A percentile compares a stretch with the other conserved stretches of the same genome.
These are phyloP conservation scores for Trichocladium antarcticum DNA, from an alignment of 495 filamentous ascomycete genomes.

Conservation along the genomic window DNA sequence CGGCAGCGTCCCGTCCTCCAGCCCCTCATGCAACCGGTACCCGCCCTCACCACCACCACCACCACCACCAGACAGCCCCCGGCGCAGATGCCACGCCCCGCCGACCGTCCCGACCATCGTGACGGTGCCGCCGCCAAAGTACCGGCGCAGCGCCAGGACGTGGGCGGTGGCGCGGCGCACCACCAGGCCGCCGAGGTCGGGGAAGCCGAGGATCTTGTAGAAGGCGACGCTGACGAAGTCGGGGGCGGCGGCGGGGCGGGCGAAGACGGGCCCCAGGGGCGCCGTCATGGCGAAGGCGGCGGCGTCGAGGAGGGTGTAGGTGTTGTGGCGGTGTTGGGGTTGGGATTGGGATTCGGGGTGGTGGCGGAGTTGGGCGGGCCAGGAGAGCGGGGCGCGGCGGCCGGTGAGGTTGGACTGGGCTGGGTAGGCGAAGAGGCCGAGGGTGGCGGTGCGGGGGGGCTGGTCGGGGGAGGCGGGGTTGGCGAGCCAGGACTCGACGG, in stretches of 20 bases:
- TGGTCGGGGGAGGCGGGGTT: slow-evolving; percentile 11
- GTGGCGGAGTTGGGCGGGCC: slow-evolving; percentile 41
- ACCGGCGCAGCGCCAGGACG: slow-evolving; percentile 51
- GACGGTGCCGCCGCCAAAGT: slow-evolving; percentile 72
- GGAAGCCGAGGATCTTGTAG: slow-evolving; percentile 79
- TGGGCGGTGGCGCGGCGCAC: slow-evolving; percentile 52
- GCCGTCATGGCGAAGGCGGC: slow-evolving; percentile 61
- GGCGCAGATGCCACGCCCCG: slow-evolving; percentile 50
- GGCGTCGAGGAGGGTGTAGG: slow-evolving; percentile 60
- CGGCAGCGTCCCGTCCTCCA: slow-evolving; percentile 73
- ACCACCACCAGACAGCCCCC: slow-evolving; percentile 14
- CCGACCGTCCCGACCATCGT: slow-evolving; percentile 51
- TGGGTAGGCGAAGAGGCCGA: slow-evolving; percentile 63
- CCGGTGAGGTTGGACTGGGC: slow-evolving; percentile 75
- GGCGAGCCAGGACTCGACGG: slow-evolving; percentile 54
- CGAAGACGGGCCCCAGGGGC: slow-evolving; percentile 46
- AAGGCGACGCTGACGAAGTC: slow-evolving; percentile 64
- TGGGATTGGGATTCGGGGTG: background rate
- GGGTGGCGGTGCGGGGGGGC: slow-evolving; percentile 12
- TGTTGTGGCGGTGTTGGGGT: slow-evolving; percentile 29
- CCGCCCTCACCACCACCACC: background rate
- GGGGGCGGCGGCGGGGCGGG: slow-evolving; percentile 46
- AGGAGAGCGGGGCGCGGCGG: slow-evolving; percentile 50
- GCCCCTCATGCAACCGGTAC: slow-evolving; percentile 44
- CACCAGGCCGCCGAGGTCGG: slow-evolving; percentile 61